These are phyloP conservation scores for Macrotyloma uniflorum DNA, from an alignment of 306 rosid genomes.

Conservation along the genomic window DNA sequence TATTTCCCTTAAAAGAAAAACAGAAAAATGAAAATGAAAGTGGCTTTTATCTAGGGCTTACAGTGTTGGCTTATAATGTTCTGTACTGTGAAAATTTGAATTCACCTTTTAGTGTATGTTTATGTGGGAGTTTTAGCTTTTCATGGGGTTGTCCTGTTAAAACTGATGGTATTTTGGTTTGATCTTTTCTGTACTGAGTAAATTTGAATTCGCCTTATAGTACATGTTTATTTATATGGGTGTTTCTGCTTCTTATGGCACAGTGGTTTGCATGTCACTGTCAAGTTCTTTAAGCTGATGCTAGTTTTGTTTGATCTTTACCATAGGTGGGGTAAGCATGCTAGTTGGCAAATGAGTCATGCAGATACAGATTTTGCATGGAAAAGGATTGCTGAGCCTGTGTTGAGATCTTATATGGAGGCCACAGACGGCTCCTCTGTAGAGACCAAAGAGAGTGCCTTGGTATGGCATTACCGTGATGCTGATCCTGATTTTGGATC, in stretches of 20 bases:
- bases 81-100: constrained; percentile 7
- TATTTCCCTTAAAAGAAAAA: not conserved
- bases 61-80: constrained; percentile 6
- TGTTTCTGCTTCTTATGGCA: not conserved
- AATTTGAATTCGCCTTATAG: not conserved
- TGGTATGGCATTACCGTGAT: constrained; percentile 78
- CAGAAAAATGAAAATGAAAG: not conserved
- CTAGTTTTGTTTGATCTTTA: constrained; percentile 24
- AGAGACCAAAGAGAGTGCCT: constrained; percentile 85
- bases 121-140: not conserved
- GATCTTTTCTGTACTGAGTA: not conserved
- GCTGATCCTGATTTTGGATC: constrained; percentile 89
- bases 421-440: constrained; percentile 84
- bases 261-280: constrained; percentile 6
- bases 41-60: not conserved
- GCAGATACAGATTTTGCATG: constrained; percentile 66
- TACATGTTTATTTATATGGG: not conserved
- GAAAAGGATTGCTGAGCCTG: constrained; percentile 81
- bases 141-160: constrained; percentile 13
- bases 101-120: not conserved
- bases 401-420: constrained; percentile 76
- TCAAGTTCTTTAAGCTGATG: constrained; percentile 16
- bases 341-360: constrained; percentile 69
- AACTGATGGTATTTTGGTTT: constrained; percentile 17
- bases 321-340: constrained; percentile 66